Evolutionary conservation across 169 alveolate genomes (phyloP).

Genomic region (Perkinsus olseni): DNA sequence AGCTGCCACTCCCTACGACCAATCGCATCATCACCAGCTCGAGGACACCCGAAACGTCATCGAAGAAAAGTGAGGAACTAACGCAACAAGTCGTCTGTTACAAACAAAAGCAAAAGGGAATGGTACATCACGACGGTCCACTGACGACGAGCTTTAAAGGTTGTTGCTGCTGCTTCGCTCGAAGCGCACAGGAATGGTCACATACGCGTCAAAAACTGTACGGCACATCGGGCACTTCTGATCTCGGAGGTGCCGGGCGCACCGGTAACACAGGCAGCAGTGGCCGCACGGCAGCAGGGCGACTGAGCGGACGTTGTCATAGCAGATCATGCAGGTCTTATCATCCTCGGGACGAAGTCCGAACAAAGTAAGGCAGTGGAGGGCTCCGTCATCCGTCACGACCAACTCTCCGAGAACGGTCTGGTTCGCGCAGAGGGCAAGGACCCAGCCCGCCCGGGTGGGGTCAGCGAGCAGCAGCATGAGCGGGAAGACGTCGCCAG

Average conservation of each 20-base stretch:
- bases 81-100: background rate
- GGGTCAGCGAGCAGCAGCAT: background rate
- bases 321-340: background rate
- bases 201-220: background rate
- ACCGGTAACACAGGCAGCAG: background rate
- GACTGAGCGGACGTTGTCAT: background rate
- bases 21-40: background rate
- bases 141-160: background rate
- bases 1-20: background rate
- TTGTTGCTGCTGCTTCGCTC: background rate
- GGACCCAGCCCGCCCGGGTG: background rate
- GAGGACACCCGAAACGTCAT: too few species aligned
- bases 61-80: too few species aligned
- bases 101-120: background rate
- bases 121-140: too few species aligned
- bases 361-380: background rate
- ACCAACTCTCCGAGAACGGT: background rate
- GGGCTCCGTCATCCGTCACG: background rate
- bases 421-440: background rate
- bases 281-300: background rate
- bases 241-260: background rate
- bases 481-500: background rate
- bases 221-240: background rate
- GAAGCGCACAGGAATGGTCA: background rate
- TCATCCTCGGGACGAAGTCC: background rate